Conservation (phyloP, 768 basidiomycete species). For the Lactarius hengduanensis region DNA sequence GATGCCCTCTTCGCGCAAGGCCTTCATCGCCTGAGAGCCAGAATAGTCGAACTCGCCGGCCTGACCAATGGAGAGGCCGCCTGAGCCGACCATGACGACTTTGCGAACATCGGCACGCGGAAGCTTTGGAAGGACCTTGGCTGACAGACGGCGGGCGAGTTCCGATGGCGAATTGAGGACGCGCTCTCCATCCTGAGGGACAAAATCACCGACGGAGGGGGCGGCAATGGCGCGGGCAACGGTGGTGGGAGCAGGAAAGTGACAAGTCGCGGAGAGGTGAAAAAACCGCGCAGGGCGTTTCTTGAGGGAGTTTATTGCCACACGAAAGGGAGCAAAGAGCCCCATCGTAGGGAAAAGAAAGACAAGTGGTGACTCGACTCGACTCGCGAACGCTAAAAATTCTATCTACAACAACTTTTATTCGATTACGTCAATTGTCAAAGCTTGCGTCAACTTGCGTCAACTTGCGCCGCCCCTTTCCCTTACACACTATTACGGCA, state of each 20-base stretch:
- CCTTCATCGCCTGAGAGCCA: slow-evolving; percentile 98
- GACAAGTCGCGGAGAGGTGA: slow-evolving; percentile 19
- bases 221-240: slow-evolving; percentile 32
- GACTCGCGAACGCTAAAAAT: background rate
- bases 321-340: slow-evolving; percentile 17
- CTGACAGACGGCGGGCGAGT: slow-evolving; percentile 88
- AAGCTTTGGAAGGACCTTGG: slow-evolving; percentile 89
- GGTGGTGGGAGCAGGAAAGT: slow-evolving; percentile 17
- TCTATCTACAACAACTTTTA: background rate
- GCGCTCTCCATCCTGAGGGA: slow-evolving; percentile 47
- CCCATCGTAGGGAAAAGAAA: slow-evolving; percentile 19
- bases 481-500: background rate
- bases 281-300: slow-evolving; percentile 12
- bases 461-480: background rate
- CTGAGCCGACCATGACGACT: slow-evolving; percentile 94
- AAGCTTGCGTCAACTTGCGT: no score
- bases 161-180: slow-evolving; percentile 94
- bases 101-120: slow-evolving; percentile 90
- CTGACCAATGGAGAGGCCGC: slow-evolving; percentile 95
- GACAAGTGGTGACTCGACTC: background rate
- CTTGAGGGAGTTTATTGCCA: background rate
- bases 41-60: slow-evolving; percentile 99
- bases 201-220: slow-evolving; percentile 33
- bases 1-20: slow-evolving; percentile 92
- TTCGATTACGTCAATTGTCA: background rate